Base-by-base conservation (phyloP, 2,329 filamentous ascomycete species). In the Pseudogymnoascus verrucosus region DNA sequence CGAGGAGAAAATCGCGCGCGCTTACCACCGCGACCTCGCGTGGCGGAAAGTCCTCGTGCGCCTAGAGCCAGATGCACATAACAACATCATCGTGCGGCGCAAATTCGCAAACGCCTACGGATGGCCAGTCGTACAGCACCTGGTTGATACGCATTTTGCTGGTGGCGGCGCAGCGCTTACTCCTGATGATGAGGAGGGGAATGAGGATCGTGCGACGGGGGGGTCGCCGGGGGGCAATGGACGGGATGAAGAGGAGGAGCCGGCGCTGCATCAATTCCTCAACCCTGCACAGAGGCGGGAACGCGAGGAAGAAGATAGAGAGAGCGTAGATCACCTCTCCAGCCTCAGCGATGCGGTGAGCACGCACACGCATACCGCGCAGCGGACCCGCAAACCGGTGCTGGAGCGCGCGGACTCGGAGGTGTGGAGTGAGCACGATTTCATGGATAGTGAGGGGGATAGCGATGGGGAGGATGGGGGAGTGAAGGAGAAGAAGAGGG, bases 41-140 rank as follows among this genome's bases (percentile, higher is more conserved):
- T 99, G 95, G 95, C 89, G 95, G 54, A 99, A 99, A 74, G 95
- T 99, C 1, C 84, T 99, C 3, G 95, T 99, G 12, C 89, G 95
- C 62, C 81, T 99, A 2, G 93, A 99, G 73, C 95, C 95, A 0
- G 95, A 99, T 76, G 95, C 95, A 0, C 95, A 99, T 78, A 99
- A 99, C 76, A 99, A 99, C 75, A 96, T 99, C 68, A 89, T 98
- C 65, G 95, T 99, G 23, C 89, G 95, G 14, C 88, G 95, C 63
- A 96, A 92, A 88, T 99, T 99, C 74, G 89, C 92, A 64, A 99
- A 99, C 72, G 95, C 95, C 0, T 96, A 96, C 70, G 95, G 95
- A 1, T 99, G 95, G 95, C 95, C 95, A 0, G 95, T 99, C 0
- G 80, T 98, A 60, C 93, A 97, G 76, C 95, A 99, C 76, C 78